Evolutionary conservation across 2,329 filamentous ascomycete species (phyloP), one percentile per base, ranked within the genome.

Genomic region (Cercospora sesami): DNA sequence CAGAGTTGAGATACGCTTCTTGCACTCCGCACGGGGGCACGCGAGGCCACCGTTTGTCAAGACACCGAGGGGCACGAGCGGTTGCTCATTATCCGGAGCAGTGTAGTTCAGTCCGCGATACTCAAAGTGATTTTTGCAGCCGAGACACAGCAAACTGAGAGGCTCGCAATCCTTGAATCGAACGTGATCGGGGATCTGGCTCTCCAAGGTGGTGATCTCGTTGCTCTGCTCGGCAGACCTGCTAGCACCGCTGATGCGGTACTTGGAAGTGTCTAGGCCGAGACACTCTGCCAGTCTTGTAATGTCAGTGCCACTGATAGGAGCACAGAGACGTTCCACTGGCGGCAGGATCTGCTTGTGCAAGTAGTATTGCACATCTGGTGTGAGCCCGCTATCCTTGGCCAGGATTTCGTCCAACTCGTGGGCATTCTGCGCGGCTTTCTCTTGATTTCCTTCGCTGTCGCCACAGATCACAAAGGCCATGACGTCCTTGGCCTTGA

Each of bases 331-430:
- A 85, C 95, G 92, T 82, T 99, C 95, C 28, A 99, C 95, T 0
- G 95, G 95, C 10, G 95, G 95, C 81, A 99, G 93, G 68, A 99
- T 97, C 80, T 99, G 95, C 83, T 99, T 99, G 83, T 93, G 91
- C 45, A 99, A 88, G 79, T 99, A 99, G 87, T 94, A 98, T 78
- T 99, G 95, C n/a, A 97, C 87, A 76, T 99, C 95, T 2, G 94
- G 92, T 67, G 90, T 86, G 6, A 99, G 85, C 1, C 84, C 90
- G 1, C 90, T 89, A 73, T 91, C 91, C 16, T 87, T 77, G 76
- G 95, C 96, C 68, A 92, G 83, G 18, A 96, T 89, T 78, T 99
- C 95, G 66, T 93, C 90, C 1, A 92, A 90, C 5, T 91, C 90
- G 78, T 92, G 94, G 3, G 95, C 94, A 73, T 96, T 92, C 81